Conservation (phyloP, 2,329 filamentous ascomycete genomes). For the Penicillium sp. region DNA sequence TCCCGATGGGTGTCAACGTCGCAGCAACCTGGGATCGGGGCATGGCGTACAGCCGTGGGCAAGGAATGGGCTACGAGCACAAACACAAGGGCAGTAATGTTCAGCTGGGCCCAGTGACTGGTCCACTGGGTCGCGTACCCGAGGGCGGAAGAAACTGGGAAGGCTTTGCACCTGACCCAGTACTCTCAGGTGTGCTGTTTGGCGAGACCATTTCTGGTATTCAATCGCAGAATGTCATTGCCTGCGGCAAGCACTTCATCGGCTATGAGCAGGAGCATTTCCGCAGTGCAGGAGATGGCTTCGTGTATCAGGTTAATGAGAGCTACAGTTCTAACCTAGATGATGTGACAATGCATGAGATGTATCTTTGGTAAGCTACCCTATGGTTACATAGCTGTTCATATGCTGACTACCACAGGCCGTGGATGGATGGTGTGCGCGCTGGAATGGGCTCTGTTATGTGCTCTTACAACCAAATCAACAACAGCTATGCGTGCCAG, state of each 20-base stretch:
- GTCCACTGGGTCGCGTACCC: slow-evolving; percentile 39
- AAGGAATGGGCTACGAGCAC: slow-evolving; percentile 16
- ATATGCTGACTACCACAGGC: slow-evolving; percentile 74
- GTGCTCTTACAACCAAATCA: slow-evolving; percentile 47
- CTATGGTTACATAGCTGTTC: neutral
- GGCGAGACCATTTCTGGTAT: slow-evolving; percentile 50
- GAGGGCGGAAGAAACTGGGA: slow-evolving; percentile 34
- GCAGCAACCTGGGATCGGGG: slow-evolving; percentile 12
- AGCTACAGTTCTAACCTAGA: neutral
- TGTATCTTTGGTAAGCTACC: neutral
- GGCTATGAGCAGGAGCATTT: neutral
- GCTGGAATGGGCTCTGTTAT: slow-evolving; percentile 60
- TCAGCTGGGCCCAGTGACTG: slow-evolving; percentile 25
- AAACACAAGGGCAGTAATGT: slow-evolving; percentile 12
- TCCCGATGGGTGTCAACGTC: slow-evolving; percentile 10
- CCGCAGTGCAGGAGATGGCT: neutral
- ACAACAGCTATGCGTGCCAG: slow-evolving; percentile 46
- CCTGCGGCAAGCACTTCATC: slow-evolving; percentile 1
- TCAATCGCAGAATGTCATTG: neutral
- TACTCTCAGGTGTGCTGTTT: slow-evolving; percentile 42
- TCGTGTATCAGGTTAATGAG: neutral
- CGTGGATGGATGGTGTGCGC: slow-evolving; percentile 69
- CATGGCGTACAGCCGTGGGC: slow-evolving; percentile 7
- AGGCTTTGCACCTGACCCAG: slow-evolving; percentile 45
- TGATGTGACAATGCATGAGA: neutral